Conservation (phyloP, 2,329 filamentous ascomycete genomes). For the Pseudovirgaria hyperparasitica region DNA sequence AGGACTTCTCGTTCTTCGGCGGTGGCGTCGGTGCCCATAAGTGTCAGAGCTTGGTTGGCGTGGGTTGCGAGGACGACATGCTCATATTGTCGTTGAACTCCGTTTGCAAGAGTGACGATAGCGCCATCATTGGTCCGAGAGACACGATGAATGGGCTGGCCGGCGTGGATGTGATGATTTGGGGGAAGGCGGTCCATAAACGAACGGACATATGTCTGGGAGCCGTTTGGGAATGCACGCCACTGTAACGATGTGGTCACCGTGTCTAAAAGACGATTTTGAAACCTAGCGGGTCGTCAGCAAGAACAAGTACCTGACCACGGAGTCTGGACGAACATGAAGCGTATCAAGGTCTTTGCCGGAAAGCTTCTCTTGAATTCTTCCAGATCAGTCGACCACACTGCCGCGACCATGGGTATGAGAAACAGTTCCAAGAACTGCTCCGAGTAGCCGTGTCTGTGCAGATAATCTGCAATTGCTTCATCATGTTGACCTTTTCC, state of each 20-base stretch:
- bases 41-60: constrained; percentile 5
- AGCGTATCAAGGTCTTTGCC: constrained; percentile 3
- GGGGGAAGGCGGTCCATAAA: constrained; percentile 1
- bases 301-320: not conserved
- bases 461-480: constrained; percentile 5
- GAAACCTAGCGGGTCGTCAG: constrained; percentile 3
- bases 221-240: constrained; percentile 3
- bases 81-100: constrained; percentile 1
- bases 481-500: not conserved
- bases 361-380: constrained; percentile 5
- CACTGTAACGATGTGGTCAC: constrained; percentile 2
- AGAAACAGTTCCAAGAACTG: constrained; percentile 4
- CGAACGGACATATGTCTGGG: constrained; percentile 3
- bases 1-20: constrained; percentile 2
- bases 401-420: constrained; percentile 6
- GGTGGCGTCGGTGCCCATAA: constrained; percentile 5
- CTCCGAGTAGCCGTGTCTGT: constrained; percentile 2
- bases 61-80: constrained; percentile 7
- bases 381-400: constrained; percentile 6
- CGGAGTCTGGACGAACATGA: constrained; percentile 4
- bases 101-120: not conserved
- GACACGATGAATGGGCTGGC: no score
- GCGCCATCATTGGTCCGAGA: not conserved
- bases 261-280: constrained; percentile 5
- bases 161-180: constrained; percentile 1